A percentile compares a stretch with the other conserved stretches of the same genome.
Conservation (phyloP, 768 basidiomycete genomes). For the Tulasnella sp. region DNA sequence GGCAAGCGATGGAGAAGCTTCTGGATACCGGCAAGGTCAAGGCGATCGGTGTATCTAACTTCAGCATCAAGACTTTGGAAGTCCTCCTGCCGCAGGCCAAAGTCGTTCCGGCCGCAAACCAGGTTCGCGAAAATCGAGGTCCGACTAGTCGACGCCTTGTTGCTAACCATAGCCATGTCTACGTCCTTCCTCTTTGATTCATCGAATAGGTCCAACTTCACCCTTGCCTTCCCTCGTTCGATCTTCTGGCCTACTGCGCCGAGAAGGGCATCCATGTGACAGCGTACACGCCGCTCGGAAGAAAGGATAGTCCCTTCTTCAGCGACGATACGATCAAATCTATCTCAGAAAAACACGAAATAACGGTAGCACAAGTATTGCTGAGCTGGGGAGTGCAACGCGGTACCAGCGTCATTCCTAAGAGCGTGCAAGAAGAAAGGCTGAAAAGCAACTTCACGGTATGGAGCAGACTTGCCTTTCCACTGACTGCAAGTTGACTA, state of each 20-base stretch:
- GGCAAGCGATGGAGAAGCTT: slow-evolving; percentile 70
- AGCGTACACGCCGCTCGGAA: slow-evolving; percentile 60
- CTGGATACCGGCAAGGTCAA: slow-evolving; percentile 49
- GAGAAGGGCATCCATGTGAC: slow-evolving; percentile 61
- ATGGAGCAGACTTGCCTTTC: neutral
- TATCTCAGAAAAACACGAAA: slow-evolving; percentile 51
- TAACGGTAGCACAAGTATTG: slow-evolving; percentile 69
- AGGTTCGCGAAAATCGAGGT: slow-evolving; percentile 29
- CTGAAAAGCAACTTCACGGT: neutral
- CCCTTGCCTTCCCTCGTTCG: slow-evolving; percentile 67
- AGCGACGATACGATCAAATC: slow-evolving; percentile 44
- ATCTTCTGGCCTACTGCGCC: slow-evolving; percentile 63
- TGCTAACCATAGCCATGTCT: neutral
- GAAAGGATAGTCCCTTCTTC: slow-evolving; percentile 5
- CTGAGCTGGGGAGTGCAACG: slow-evolving; percentile 71
- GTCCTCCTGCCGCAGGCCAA: slow-evolving; percentile 62
- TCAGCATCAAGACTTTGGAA: slow-evolving; percentile 56
- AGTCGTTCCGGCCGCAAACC: slow-evolving; percentile 71
- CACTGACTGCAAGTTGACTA: neutral
- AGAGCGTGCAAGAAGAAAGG: slow-evolving; percentile 54
- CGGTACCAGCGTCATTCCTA: slow-evolving; percentile 78
- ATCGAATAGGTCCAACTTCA: slow-evolving; percentile 77
- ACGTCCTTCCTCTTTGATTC: slow-evolving; percentile 57
- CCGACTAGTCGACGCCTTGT: neutral
- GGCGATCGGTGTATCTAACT: slow-evolving; percentile 59